Conservation (phyloP, 208 protist genomes). For the Entamoeba dispar region DNA sequence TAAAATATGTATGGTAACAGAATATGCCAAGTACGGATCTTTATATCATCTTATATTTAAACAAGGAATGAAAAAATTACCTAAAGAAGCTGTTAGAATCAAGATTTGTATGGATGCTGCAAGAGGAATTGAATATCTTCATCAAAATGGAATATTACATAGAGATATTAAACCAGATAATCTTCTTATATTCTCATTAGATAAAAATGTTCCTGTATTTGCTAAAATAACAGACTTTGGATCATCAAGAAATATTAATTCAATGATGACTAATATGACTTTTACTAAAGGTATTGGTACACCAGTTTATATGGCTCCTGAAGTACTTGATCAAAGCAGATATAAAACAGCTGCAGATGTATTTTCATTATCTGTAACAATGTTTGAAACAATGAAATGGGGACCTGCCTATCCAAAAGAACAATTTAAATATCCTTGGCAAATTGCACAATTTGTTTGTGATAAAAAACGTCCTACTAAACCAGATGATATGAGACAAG, state of each 20-base stretch:
- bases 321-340: slow-evolving; percentile 16
- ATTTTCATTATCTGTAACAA: slow-evolving; percentile 35
- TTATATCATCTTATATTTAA: slow-evolving; percentile 1
- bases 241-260: background rate
- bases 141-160: background rate
- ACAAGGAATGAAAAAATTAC: background rate
- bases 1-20: slow-evolving; percentile 36
- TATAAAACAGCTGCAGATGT: slow-evolving; percentile 38
- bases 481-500: background rate
- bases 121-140: background rate
- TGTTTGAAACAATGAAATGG: slow-evolving; percentile 35
- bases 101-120: background rate
- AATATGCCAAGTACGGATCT: slow-evolving; percentile 26
- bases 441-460: background rate
- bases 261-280: background rate
- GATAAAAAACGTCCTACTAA: background rate
- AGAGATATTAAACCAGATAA: slow-evolving; percentile 10
- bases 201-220: background rate
- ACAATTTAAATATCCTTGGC: background rate
- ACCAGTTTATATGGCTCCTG: slow-evolving; percentile 29
- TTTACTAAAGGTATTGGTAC: slow-evolving; percentile 3
- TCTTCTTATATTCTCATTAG: background rate
- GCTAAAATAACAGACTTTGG: slow-evolving; percentile 13
- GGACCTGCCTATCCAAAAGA: background rate
- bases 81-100: background rate